phyloP scores from a whole-genome alignment of 345 rosid species.

The Citrus medica region DNA sequence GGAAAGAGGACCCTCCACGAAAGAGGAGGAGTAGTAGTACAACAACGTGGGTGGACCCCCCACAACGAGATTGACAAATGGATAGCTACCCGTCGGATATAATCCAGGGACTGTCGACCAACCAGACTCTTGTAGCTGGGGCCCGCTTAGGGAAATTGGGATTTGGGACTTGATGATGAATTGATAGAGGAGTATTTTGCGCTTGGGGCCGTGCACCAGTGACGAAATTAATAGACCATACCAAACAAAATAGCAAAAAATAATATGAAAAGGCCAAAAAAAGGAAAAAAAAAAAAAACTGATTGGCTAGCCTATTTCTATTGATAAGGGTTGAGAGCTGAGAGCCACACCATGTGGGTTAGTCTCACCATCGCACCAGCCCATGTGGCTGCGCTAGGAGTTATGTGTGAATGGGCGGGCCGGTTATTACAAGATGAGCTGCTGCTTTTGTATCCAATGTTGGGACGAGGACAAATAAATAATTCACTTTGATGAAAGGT shows the following conservation, averaged over 20 bases:
- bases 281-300: too few species aligned
- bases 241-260: neutral
- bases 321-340: neutral
- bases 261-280: too few species aligned
- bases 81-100: constrained; percentile 31
- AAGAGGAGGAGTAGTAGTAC: neutral
- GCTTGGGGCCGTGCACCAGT: neutral
- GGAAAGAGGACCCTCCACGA: neutral
- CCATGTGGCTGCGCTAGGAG: neutral
- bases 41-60: constrained; percentile 12
- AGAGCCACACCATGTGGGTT: too few species aligned
- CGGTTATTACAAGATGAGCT: neutral
- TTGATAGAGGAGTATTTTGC: neutral
- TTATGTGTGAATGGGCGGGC: neutral
- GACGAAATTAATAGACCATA: neutral
- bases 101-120: constrained; percentile 33
- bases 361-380: neutral
- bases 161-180: neutral
- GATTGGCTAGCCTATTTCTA: neutral
- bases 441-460: neutral
- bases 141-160: constrained; percentile 14
- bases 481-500: neutral
- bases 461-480: neutral
- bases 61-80: neutral
- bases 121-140: constrained; percentile 12